Evolutionary conservation across 768 basidiomycete species (phyloP).

Genomic region (Suillus variegatus): DNA sequence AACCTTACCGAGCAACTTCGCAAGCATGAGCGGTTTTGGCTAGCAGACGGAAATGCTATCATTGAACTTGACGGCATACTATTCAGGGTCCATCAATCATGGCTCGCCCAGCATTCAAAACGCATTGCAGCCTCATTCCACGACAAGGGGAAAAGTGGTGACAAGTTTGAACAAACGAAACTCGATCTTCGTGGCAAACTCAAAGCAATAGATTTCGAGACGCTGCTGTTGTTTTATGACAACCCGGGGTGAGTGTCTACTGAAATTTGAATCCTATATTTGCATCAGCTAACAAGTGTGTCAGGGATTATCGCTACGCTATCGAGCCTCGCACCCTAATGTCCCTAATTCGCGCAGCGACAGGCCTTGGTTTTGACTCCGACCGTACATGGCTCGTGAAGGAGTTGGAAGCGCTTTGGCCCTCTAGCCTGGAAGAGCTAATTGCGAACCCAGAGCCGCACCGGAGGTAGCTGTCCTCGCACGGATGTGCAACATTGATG

Average conservation of each 20-base stretch:
- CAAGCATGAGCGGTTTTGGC: conserved; percentile 30
- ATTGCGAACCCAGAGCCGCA: not conserved
- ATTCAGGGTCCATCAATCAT: conserved; percentile 37
- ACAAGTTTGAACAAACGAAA: not conserved
- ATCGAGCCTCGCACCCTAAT: conserved; percentile 32
- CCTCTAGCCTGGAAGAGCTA: conserved; percentile 21
- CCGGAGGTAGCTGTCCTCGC: conserved; percentile 34
- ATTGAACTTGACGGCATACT: conserved; percentile 33
- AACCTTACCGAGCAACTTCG: not conserved
- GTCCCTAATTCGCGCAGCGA: conserved; percentile 37
- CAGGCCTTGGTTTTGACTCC: conserved; percentile 31
- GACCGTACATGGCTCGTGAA: conserved; percentile 30
- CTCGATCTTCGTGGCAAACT: not conserved
- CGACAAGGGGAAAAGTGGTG: not conserved
- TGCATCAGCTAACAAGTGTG: conserved; percentile 3
- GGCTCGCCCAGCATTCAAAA: conserved; percentile 24
- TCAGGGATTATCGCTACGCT: conserved; percentile 24
- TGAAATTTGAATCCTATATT: not conserved
- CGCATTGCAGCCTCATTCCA: conserved; percentile 22
- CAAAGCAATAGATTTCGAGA: conserved; percentile 3
- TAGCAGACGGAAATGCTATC: conserved; percentile 36
- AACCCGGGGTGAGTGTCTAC: conserved; percentile 3
- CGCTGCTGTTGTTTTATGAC: conserved; percentile 1
- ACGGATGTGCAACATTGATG: conserved; percentile 25
- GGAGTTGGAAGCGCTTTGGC: conserved; percentile 33